These are phyloP conservation scores for Candolleomyces aberdarensis DNA, from an alignment of 768 basidiomycete species.

Conservation along the genomic window DNA sequence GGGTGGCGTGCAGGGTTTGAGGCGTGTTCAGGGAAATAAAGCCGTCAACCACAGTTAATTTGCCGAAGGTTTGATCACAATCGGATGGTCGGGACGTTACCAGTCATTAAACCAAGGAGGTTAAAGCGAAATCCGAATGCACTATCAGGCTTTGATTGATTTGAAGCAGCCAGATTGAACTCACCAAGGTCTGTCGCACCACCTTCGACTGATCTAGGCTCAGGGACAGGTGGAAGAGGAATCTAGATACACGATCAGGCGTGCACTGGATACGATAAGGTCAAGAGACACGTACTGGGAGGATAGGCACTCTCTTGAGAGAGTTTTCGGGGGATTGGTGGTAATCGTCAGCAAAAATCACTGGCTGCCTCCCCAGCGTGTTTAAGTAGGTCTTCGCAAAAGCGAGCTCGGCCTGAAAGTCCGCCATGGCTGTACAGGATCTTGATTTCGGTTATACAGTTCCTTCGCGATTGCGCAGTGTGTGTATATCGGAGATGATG, in stretches of 20 bases:
- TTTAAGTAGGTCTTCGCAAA: conserved; percentile 68
- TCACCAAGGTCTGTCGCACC: not conserved
- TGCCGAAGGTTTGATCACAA: not conserved
- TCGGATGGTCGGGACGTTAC: not conserved
- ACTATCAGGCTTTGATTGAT: too few relatives aligned
- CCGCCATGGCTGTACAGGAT: conserved; percentile 27
- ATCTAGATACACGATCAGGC: conserved; percentile 37
- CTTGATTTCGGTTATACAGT: not conserved
- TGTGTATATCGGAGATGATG: not conserved
- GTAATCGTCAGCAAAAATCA: conserved; percentile 71
- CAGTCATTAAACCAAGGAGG: too few relatives aligned
- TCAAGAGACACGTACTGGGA: conserved; percentile 47
- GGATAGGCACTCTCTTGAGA: conserved; percentile 65
- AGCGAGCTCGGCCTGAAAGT: conserved; percentile 54
- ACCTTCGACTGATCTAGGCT: conserved; percentile 31
- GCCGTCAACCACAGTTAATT: not conserved
- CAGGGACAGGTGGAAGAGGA: conserved; percentile 58
- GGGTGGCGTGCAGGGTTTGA: not conserved
- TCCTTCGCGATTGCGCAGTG: not conserved
- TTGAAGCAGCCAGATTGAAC: too few relatives aligned
- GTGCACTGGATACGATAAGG: not conserved
- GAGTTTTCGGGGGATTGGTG: conserved; percentile 66
- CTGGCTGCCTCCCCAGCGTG: conserved; percentile 62
- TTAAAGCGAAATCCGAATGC: too few relatives aligned
- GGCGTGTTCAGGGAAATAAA: not conserved